Percentiles rank a stretch among this genome's conserved stretches.
Evolutionary conservation across 306 rosid genomes (phyloP).

Genomic region (Trifolium dubium): DNA sequence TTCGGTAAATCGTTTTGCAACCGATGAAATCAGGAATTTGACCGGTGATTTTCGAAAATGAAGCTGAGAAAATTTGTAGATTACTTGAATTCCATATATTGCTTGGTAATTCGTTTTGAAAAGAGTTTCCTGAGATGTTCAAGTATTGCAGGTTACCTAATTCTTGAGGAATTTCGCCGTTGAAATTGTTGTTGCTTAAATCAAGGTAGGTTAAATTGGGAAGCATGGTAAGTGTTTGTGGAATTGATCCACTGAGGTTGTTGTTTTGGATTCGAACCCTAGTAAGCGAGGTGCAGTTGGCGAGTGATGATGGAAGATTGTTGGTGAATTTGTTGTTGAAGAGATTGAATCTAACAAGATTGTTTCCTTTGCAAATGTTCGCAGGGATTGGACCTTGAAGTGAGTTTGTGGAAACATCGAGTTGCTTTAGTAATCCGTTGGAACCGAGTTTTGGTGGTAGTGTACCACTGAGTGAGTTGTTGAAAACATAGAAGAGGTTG

Average conservation of each 20-base stretch:
- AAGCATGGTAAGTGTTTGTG: constrained; percentile 59
- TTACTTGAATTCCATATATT: constrained; percentile 68
- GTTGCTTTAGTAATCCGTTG: constrained; percentile 50
- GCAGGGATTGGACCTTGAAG: constrained; percentile 80
- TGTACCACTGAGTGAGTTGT: constrained; percentile 73
- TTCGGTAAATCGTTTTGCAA: constrained; percentile 60
- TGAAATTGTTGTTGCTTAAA: constrained; percentile 72
- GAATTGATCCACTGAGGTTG: constrained; percentile 68
- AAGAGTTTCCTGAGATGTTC: constrained; percentile 73
- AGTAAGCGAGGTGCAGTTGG: constrained; percentile 59
- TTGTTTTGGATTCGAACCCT: constrained; percentile 81
- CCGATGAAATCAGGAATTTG: constrained; percentile 78
- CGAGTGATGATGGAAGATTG: constrained; percentile 55
- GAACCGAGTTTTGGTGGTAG: constrained; percentile 75
- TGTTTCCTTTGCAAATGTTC: constrained; percentile 65
- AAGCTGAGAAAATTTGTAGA: constrained; percentile 77
- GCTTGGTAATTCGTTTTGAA: constrained; percentile 53
- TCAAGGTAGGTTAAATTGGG: constrained; percentile 72
- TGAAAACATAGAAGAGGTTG: constrained; percentile 59
- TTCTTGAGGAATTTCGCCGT: constrained; percentile 66
- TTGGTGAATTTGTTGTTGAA: constrained; percentile 58
- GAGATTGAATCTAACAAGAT: constrained; percentile 62
- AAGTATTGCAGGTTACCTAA: constrained; percentile 66
- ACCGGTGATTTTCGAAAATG: constrained; percentile 58
- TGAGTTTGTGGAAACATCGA: constrained; percentile 80